A percentile compares a stretch with the other conserved stretches of the same genome.
These are phyloP conservation scores for Stephanocyclus meneghinianus DNA, from an alignment of 352 stramenopile genomes.

Conservation along the genomic window DNA sequence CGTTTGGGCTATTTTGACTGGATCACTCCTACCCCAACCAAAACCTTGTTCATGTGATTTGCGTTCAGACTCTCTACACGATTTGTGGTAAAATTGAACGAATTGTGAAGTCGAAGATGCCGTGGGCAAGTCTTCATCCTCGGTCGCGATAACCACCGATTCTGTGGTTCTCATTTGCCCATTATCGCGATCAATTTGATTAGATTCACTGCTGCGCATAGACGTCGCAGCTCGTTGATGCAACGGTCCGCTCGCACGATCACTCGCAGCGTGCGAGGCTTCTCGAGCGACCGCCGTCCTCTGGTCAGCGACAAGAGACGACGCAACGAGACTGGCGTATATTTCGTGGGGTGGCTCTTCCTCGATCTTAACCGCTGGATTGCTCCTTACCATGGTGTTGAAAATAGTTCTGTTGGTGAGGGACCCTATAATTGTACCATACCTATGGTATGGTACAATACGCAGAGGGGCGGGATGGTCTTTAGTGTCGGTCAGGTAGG, in stretches of 20 bases:
- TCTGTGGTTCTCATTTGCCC: not conserved
- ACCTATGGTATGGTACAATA: too few species aligned
- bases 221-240: not conserved
- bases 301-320: not conserved
- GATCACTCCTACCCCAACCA: not conserved
- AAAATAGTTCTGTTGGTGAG: too few species aligned
- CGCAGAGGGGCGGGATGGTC: not conserved
- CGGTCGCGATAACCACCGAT: not conserved
- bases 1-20: not conserved
- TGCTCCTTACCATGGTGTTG: not conserved
- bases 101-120: slow-evolving; percentile 1
- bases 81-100: slow-evolving; percentile 11
- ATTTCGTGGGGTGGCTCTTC: slow-evolving; percentile 9
- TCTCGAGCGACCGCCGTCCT: not conserved
- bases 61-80: not conserved
- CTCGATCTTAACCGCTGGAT: not conserved
- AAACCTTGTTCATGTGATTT: not conserved
- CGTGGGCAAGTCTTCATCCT: not conserved
- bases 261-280: not conserved
- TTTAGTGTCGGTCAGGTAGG: not conserved
- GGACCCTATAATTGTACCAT: too few species aligned
- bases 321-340: slow-evolving; percentile 6
- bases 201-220: not conserved
- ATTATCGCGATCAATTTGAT: not conserved
- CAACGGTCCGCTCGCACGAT: not conserved